Conservation (phyloP, 2,329 filamentous ascomycete genomes). For the Didymosphaeria variabile region DNA sequence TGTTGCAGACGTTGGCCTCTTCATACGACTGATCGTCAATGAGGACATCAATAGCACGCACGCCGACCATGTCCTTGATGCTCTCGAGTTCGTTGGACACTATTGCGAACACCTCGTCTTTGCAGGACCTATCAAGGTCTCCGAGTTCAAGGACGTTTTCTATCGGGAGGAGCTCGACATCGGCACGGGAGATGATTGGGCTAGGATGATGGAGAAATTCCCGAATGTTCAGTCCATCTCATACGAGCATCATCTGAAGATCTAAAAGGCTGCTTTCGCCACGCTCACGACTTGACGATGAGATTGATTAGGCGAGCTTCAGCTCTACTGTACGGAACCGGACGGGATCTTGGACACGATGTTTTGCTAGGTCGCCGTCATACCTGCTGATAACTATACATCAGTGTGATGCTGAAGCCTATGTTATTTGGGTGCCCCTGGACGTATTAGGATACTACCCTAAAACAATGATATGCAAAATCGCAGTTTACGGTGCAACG, state of each 20-base stretch:
- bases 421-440: no score
- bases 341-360: no score
- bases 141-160: conserved; percentile 24
- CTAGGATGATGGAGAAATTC: neutral
- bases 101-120: conserved; percentile 27
- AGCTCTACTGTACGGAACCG: no score
- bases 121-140: conserved; percentile 21
- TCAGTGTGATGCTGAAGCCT: no score
- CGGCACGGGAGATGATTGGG: conserved; percentile 25
- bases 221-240: neutral
- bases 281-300: neutral
- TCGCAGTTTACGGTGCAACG: no score
- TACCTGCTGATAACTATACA: no score
- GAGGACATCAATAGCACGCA: conserved; percentile 23
- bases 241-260: neutral
- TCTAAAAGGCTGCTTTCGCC: neutral
- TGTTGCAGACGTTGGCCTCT: conserved; percentile 22
- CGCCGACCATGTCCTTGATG: conserved; percentile 20
- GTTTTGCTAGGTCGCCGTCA: no score
- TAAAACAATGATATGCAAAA: no score
- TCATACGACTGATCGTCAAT: conserved; percentile 25
- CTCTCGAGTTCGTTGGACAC: conserved; percentile 23
- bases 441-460: no score
- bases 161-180: conserved; percentile 17
- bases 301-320: neutral